Evolutionary conservation across 2,329 filamentous ascomycete genomes (phyloP).

Genomic region (Talaromyces sp.): DNA sequence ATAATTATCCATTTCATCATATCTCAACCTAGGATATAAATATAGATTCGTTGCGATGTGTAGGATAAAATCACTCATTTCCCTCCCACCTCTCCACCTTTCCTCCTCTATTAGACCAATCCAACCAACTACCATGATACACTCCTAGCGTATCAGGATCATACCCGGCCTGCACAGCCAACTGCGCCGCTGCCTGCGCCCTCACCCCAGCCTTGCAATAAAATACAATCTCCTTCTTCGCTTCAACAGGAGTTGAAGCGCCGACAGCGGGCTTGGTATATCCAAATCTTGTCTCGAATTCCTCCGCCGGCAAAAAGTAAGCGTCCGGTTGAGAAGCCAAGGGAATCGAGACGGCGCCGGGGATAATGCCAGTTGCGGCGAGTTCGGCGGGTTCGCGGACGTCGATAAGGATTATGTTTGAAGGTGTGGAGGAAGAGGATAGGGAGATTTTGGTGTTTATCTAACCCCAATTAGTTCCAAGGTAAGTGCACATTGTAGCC

Average conservation of each 20-base stretch:
- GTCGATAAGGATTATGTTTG: constrained; percentile 40
- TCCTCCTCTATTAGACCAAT: constrained; percentile 75
- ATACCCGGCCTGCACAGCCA: constrained; percentile 77
- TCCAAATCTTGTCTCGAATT: constrained; percentile 80
- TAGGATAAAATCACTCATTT: constrained; percentile 19
- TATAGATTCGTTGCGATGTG: too few relatives aligned
- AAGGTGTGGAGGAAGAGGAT: constrained; percentile 30
- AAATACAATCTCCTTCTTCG: constrained; percentile 61
- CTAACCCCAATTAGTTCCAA: constrained; percentile 23
- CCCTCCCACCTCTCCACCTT: constrained; percentile 50
- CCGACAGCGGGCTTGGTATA: constrained; percentile 59
- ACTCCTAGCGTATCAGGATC: constrained; percentile 55
- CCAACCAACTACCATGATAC: constrained; percentile 56
- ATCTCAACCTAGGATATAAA: not conserved
- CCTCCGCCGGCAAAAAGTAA: constrained; percentile 68
- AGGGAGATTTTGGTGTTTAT: constrained; percentile 28
- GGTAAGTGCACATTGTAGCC: too few relatives aligned
- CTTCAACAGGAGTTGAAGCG: constrained; percentile 11
- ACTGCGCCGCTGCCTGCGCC: constrained; percentile 68
- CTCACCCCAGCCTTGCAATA: constrained; percentile 93
- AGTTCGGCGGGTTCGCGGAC: constrained; percentile 49
- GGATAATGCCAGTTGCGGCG: constrained; percentile 58
- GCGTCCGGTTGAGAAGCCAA: constrained; percentile 72
- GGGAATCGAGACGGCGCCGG: constrained; percentile 77
- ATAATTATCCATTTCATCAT: not conserved